Percentiles rank a stretch among this genome's conserved stretches.
Conservation (phyloP, 1,284 basidiomycete genomes). For the Puccinia triticina region DNA sequence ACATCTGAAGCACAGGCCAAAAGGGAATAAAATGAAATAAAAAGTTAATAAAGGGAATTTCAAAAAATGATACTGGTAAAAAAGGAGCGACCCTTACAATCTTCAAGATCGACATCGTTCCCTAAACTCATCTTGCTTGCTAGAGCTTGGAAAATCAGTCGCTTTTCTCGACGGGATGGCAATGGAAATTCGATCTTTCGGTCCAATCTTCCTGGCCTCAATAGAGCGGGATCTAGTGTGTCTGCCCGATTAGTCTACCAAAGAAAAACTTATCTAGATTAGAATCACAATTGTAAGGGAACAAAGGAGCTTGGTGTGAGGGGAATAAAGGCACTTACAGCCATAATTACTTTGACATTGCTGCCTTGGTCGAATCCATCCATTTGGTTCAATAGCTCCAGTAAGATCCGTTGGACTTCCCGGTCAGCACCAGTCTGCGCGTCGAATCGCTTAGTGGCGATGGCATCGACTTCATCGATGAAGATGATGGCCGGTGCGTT, state of each 20-base stretch:
- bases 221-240: conserved; percentile 91
- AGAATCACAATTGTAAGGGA: conserved; percentile 51
- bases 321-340: conserved; percentile 75
- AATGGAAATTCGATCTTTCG: conserved; percentile 95
- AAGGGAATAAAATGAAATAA: not conserved
- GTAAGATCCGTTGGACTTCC: conserved; percentile 96
- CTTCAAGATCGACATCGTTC: conserved; percentile 96
- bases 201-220: conserved; percentile 96
- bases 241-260: conserved; percentile 82
- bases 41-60: too few species aligned
- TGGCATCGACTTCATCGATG: conserved; percentile 99
- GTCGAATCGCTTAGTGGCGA: conserved; percentile 99
- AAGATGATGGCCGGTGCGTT: conserved; percentile 99
- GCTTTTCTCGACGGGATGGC: conserved; percentile 90
- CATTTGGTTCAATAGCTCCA: conserved; percentile 99
- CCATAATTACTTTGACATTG: conserved; percentile 99
- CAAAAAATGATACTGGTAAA: too few species aligned
- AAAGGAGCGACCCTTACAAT: too few species aligned
- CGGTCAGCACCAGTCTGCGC: conserved; percentile 98
- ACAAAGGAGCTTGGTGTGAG: conserved; percentile 59
- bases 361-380: conserved; percentile 99
- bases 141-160: conserved; percentile 97
- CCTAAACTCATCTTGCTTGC: conserved; percentile 97
- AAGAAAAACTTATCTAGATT: conserved; percentile 51
- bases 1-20: conserved; percentile 70